A percentile compares a stretch with the other conserved stretches of the same genome.
Conservation (phyloP, 169 alveolate species). For the Eimeria acervulina region DNA sequence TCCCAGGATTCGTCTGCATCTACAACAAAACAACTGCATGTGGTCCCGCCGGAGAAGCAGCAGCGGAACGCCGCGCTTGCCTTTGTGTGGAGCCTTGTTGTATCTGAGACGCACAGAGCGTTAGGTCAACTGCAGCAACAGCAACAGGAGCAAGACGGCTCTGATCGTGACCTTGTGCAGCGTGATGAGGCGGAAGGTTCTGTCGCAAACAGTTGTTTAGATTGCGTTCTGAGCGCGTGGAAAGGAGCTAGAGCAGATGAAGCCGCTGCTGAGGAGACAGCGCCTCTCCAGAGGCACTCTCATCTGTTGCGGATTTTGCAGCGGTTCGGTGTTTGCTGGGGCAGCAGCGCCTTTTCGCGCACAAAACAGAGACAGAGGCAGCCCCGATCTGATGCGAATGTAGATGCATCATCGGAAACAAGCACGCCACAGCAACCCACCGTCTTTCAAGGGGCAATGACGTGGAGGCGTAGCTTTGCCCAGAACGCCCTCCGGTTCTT, state of each 20-base stretch:
- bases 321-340: slow-evolving; percentile 52
- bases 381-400: background rate
- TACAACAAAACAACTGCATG: background rate
- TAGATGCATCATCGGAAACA: background rate
- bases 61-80: slow-evolving; percentile 47
- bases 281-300: slow-evolving; percentile 59
- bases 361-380: slow-evolving; percentile 28
- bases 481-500: slow-evolving; percentile 57
- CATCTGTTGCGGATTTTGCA: slow-evolving; percentile 55
- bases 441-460: background rate
- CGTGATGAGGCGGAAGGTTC: background rate
- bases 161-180: background rate
- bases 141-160: background rate
- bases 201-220: slow-evolving; percentile 2
- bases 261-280: slow-evolving; percentile 11
- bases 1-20: background rate
- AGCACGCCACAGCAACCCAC: background rate
- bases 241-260: background rate
- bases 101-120: slow-evolving; percentile 64
- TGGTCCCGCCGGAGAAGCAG: background rate
- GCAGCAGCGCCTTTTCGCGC: slow-evolving; percentile 8
- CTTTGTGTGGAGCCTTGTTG: slow-evolving; percentile 59
- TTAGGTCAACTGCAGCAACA: slow-evolving; percentile 30
- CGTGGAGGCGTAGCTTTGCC: slow-evolving; percentile 56
- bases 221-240: slow-evolving; percentile 28